Conservation (phyloP, 106 monocot genomes). For the Allium cepa region DNA sequence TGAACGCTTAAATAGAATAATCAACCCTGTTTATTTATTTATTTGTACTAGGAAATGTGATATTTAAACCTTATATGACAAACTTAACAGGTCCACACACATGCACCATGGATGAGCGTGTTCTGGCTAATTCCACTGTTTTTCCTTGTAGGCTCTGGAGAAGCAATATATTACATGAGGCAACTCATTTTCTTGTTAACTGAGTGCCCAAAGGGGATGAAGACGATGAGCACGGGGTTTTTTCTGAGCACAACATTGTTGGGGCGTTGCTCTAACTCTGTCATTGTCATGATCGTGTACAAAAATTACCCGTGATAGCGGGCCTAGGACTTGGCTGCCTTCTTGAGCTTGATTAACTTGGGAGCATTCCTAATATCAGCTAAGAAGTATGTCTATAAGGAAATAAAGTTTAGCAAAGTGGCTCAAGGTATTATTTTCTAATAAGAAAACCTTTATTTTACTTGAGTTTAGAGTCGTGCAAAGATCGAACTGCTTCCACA, state of each 20-base stretch:
- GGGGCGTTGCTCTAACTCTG: slow-evolving; percentile 19
- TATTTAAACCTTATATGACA: no score
- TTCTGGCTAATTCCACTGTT: slow-evolving; percentile 79
- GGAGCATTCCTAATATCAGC: slow-evolving; percentile 27
- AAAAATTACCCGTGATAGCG: slow-evolving; percentile 24
- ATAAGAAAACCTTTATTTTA: not conserved
- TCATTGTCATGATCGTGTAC: not conserved
- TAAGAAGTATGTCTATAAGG: not conserved
- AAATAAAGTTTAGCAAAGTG: no score
- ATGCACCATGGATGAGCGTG: slow-evolving; percentile 24
- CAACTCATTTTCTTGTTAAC: no score
- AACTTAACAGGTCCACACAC: no score
- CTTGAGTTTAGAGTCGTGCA: slow-evolving; percentile 28
- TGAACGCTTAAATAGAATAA: no score
- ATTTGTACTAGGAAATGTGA: no score
- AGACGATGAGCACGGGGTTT: slow-evolving; percentile 15
- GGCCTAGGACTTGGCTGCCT: slow-evolving; percentile 39
- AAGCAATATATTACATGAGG: no score
- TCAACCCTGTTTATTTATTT: no score
- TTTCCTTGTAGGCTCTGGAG: no score
- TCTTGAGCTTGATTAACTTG: slow-evolving; percentile 52
- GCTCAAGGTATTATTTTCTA: no score
- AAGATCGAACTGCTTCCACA: slow-evolving; percentile 45
- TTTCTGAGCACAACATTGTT: slow-evolving; percentile 69
- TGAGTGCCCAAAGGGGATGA: no score